Conservation (phyloP, 202 grass and related monocot species). For the Carex arenaria region DNA sequence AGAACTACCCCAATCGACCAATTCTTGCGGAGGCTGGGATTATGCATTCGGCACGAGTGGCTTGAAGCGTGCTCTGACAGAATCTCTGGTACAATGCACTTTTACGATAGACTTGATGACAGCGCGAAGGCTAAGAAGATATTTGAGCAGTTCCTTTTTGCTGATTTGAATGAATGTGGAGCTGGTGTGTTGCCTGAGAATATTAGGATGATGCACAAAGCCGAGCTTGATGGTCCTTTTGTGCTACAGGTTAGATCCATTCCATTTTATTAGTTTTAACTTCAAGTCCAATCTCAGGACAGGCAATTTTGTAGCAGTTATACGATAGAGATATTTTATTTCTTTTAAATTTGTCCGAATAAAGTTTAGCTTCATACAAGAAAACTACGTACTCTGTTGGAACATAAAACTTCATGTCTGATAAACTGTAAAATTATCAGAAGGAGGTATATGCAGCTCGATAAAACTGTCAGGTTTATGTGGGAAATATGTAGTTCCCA, state of each 20-base stretch:
- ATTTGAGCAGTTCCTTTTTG: constrained; percentile 77
- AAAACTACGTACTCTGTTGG: not conserved
- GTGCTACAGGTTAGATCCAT: constrained; percentile 59
- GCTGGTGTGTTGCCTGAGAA: constrained; percentile 55
- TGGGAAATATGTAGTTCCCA: not conserved
- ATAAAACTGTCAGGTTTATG: not conserved
- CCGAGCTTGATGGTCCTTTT: constrained; percentile 62
- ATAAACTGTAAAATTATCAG: not conserved
- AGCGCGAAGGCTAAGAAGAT: constrained; percentile 43
- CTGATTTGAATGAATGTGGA: constrained; percentile 64
- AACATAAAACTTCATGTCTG: not conserved
- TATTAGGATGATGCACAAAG: constrained; percentile 44
- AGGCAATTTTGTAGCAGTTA: not conserved
- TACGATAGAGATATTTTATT: not conserved
- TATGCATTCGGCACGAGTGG: constrained; percentile 70
- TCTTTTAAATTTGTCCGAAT: not conserved
- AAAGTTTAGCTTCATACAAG: not conserved
- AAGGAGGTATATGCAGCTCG: not conserved
- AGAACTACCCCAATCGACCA: constrained; percentile 36
- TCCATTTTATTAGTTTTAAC: not conserved
- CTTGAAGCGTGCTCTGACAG: constrained; percentile 45
- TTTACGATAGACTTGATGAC: constrained; percentile 27
- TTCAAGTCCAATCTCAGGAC: not conserved
- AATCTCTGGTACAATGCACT: constrained; percentile 17
- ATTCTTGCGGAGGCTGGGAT: constrained; percentile 47